Conservation (phyloP, 2,329 filamentous ascomycete genomes). For the Hymenoscyphus occultus region DNA sequence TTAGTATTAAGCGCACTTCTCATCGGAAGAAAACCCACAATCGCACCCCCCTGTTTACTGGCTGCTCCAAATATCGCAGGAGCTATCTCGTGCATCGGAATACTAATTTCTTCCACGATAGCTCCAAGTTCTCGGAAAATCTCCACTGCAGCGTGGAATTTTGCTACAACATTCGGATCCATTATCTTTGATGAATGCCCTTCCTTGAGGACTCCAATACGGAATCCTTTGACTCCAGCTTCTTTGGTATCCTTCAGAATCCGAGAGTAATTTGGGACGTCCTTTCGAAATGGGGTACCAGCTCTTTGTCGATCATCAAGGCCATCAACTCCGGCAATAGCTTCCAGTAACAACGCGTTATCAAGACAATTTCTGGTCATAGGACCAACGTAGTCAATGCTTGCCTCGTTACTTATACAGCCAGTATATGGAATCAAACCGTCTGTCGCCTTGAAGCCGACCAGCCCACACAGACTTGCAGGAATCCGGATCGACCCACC, state of each 20-base stretch:
- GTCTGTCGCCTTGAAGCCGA: constrained; percentile 28
- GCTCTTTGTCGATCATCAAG: constrained; percentile 47
- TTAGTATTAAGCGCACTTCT: background rate
- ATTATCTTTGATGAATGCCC: constrained; percentile 42
- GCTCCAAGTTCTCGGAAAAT: constrained; percentile 47
- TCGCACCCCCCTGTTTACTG: constrained; percentile 21
- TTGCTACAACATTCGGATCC: constrained; percentile 38
- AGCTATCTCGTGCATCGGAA: constrained; percentile 44
- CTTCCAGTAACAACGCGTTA: constrained; percentile 43
- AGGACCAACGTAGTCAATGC: constrained; percentile 50
- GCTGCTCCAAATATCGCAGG: constrained; percentile 22
- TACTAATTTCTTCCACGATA: constrained; percentile 47
- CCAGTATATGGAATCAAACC: constrained; percentile 30
- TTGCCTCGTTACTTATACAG: constrained; percentile 47
- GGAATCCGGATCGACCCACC: constrained; percentile 72
- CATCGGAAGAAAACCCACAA: constrained; percentile 12
- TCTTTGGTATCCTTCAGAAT: constrained; percentile 20
- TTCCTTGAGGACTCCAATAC: constrained; percentile 45
- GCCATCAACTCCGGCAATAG: constrained; percentile 47
- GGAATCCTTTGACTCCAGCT: constrained; percentile 35
- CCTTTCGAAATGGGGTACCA: constrained; percentile 31
- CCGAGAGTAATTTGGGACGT: constrained; percentile 24
- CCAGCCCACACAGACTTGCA: constrained; percentile 46
- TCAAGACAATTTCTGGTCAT: constrained; percentile 43
- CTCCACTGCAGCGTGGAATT: constrained; percentile 43